A percentile compares a stretch with the other conserved stretches of the same genome.
Conservation (phyloP, 495 filamentous ascomycete genomes). For the Patellaria atrata region DNA sequence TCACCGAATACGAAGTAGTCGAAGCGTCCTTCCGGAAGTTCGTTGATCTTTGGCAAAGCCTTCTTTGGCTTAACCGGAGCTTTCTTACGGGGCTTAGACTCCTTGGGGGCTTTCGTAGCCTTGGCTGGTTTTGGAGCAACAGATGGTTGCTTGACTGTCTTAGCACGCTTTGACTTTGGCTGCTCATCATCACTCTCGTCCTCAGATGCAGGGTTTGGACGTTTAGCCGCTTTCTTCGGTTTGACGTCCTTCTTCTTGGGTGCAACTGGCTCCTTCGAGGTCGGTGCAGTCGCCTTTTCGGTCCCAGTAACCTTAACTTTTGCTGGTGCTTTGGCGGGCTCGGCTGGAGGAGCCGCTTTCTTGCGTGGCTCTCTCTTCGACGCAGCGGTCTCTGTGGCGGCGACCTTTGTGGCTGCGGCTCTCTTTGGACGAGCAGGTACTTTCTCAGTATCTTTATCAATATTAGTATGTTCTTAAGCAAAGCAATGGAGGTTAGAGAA, state of each 20-base stretch:
- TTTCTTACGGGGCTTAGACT: not conserved
- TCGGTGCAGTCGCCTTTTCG: not conserved
- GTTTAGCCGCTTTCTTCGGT: slow-evolving; percentile 1
- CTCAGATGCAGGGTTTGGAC: too few species aligned
- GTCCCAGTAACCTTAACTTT: too few species aligned
- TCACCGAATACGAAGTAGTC: slow-evolving; percentile 56
- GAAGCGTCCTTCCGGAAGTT: too few species aligned
- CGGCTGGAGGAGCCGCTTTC: slow-evolving; percentile 3
- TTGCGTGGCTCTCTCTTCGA: slow-evolving; percentile 6
- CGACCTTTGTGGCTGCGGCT: slow-evolving; percentile 2
- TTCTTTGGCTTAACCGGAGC: not conserved
- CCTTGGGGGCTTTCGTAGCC: not conserved
- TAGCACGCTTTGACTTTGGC: not conserved
- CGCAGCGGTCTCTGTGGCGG: slow-evolving; percentile 1
- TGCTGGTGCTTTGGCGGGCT: too few species aligned
- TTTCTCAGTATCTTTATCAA: too few species aligned
- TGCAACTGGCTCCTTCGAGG: slow-evolving; percentile 1
- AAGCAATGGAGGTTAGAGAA: not conserved
- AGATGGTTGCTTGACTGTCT: not conserved
- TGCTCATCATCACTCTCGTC: too few species aligned
- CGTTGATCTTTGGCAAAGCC: too few species aligned
- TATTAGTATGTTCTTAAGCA: too few species aligned
- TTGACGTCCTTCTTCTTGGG: slow-evolving; percentile 2
- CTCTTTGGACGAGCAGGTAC: slow-evolving; percentile 13
- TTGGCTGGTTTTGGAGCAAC: not conserved